Evolutionary conservation across 495 filamentous ascomycete genomes (phyloP), one percentile per base, ranked within the genome.

Genomic region (Penicillium tannophilum): DNA sequence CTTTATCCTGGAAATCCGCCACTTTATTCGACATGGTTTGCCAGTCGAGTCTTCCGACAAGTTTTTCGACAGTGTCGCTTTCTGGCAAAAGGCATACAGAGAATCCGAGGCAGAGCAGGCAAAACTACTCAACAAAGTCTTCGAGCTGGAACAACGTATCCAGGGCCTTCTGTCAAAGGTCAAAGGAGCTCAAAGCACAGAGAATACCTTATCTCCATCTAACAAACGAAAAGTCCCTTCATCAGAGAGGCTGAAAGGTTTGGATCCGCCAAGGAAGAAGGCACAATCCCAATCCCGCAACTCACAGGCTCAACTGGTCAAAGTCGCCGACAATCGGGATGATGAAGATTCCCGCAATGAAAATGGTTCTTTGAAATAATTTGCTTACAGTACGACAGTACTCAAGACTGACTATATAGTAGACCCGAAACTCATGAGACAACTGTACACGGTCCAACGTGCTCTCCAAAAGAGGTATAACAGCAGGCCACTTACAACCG

Each of bases 31-130:
- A n/a, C 59, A 54, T 20, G 56, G 60, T 1, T 31, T 60, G 26
- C 52, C 63, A 19, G 54, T 53, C 26, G 10, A n/a, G 0, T 44
- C 20, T 35, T 62, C 60, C 0, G 67, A 72, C 24, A 72, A 72
- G 43, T 76, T 73, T 62, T 71, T 82, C 49, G 80, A 84, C 60
- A 79, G 77, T 46, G 65, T 73, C 16, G 60, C 69, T 12, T 82
- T 81, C 70, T 84, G 81, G 81, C 75, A 79, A 58, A 64, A 72
- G 36, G 78, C 79, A n/a, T 82, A 76, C 48, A 66, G 72, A 44
- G 71, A 69, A 33, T 76, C 79, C 11, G 72, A 80, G 59, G 67
- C 63, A 14, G 78, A 78, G 44, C 78, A 81, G 49, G 76, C 63
- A 44, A 75, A 68, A 47, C 62, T 84, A 2, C 67, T 72, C 30